Evolutionary conservation across 83 land plant species (phyloP).

Genomic region (Thuja plicata): DNA sequence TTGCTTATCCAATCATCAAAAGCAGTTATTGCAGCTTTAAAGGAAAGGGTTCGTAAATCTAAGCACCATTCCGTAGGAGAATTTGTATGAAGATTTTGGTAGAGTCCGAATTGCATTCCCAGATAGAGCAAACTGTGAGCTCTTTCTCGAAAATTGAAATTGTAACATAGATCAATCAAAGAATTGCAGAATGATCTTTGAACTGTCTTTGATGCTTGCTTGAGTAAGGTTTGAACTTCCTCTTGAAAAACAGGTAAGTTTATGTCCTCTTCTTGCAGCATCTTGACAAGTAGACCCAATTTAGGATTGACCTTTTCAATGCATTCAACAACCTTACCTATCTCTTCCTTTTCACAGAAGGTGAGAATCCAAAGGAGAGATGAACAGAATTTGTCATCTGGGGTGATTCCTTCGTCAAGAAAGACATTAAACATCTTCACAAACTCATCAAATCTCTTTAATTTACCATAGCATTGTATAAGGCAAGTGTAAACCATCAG

Average conservation of each 20-base stretch:
- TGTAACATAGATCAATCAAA: conserved; percentile 75
- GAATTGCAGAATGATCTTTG: conserved; percentile 80
- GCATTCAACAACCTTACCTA: conserved; percentile 39
- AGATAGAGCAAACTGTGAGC: conserved; percentile 62
- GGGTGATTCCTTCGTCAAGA: conserved; percentile 34
- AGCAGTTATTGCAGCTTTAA: conserved; percentile 79
- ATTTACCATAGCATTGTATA: conserved; percentile 65
- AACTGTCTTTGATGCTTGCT: conserved; percentile 44
- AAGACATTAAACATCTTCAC: conserved; percentile 47
- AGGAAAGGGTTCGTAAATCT: conserved; percentile 67
- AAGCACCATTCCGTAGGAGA: conserved; percentile 62
- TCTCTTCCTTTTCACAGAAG: conserved; percentile 52
- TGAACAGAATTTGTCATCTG: conserved; percentile 77
- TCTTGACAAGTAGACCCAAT: conserved; percentile 41
- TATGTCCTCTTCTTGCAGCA: conserved; percentile 31
- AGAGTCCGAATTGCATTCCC: conserved; percentile 55
- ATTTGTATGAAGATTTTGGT: conserved; percentile 60
- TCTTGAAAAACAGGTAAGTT: conserved; percentile 32
- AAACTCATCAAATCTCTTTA: conserved; percentile 56
- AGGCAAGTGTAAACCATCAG: conserved; percentile 71
- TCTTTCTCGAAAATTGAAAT: conserved; percentile 36
- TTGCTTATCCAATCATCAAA: conserved; percentile 70
- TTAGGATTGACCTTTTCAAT: conserved; percentile 45
- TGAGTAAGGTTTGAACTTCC: conserved; percentile 39
- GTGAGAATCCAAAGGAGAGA: conserved; percentile 63